Base-by-base conservation (phyloP, 495 filamentous ascomycete genomes). In the Tricharina praecox region DNA sequence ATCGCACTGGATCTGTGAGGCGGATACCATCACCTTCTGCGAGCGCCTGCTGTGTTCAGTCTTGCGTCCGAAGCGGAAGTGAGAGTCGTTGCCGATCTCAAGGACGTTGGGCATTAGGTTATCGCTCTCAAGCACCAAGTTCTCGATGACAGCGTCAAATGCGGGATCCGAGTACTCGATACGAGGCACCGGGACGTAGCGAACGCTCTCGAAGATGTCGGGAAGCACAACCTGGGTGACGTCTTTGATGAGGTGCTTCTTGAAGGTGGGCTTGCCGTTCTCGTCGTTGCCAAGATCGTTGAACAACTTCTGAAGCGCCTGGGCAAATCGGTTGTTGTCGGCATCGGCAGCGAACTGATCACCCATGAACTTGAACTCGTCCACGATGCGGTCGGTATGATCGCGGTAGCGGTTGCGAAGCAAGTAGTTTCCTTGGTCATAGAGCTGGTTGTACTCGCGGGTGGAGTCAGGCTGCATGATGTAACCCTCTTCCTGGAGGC, bases 81-180 rank as follows among this genome's bases (percentile, higher is more conserved):
- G 93, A 67, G 95, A 93, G 66, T 97, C 88, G 60, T 75, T 82
- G 38, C 77, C 76, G 55, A 96, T 75, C 58, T 97, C 92, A 21
- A 95, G 65, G 1, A 93, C 77, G 62, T 97, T 97, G 32, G 90
- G 90, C 73, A 90, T 84, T 53, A 97, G 74, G 66, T 97, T 97
- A 67, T 96, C 90, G 50, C 85, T 84, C 67, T 97, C 90, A 52
- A 97, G 73, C 34, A 93, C 78, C 21, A 97, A 69, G 62, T 97
- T 97, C 68, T 97, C 90, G 33, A 97, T 70, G 13, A 96, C 69
- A 41, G 80, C 82, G 64, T 97, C 90, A 41, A 90, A 68, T 70
- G 77, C 76, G 10, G 73, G 72, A 56, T 97, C 92, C 2, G 78
- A 79, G 53, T 90, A 90, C 65, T 97, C 90, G 45, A 96, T 93